Percentiles rank a stretch among this genome's conserved stretches.
Conservation (phyloP, 1,284 basidiomycete genomes). For the Malassezia restricta region DNA sequence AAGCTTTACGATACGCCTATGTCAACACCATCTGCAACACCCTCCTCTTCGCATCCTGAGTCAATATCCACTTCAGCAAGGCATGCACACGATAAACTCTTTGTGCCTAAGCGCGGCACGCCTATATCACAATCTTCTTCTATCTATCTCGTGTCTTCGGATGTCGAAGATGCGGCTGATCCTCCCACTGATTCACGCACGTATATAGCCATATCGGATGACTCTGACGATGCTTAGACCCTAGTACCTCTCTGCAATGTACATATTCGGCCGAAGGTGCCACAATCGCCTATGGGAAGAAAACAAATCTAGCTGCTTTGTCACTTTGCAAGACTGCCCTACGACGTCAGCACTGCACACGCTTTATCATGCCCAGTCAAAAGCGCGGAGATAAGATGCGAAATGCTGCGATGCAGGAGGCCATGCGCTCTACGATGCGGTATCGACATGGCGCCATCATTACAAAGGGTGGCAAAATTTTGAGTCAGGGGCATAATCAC, state of each 20-base stretch:
- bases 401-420: slow-evolving; percentile 20
- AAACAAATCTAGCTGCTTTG: too few relatives aligned
- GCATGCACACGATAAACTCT: background rate
- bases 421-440: slow-evolving; percentile 17
- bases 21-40: background rate
- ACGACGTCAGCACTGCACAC: background rate
- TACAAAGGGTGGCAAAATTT: slow-evolving; percentile 21
- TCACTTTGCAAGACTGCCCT: too few relatives aligned
- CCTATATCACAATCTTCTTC: background rate
- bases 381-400: slow-evolving; percentile 18
- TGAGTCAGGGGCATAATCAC: slow-evolving; percentile 18
- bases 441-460: slow-evolving; percentile 19
- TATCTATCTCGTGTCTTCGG: background rate
- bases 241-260: too few relatives aligned
- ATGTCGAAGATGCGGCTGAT: background rate
- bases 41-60: background rate
- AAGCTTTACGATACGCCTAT: background rate
- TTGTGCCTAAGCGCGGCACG: background rate
- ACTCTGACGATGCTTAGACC: background rate
- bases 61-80: too few relatives aligned
- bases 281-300: too few relatives aligned
- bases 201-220: background rate
- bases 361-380: slow-evolving; percentile 11
- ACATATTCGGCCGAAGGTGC: too few relatives aligned
- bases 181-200: background rate